Evolutionary conservation across 306 rosid species (phyloP).

Genomic region (Bauhinia variegata): DNA sequence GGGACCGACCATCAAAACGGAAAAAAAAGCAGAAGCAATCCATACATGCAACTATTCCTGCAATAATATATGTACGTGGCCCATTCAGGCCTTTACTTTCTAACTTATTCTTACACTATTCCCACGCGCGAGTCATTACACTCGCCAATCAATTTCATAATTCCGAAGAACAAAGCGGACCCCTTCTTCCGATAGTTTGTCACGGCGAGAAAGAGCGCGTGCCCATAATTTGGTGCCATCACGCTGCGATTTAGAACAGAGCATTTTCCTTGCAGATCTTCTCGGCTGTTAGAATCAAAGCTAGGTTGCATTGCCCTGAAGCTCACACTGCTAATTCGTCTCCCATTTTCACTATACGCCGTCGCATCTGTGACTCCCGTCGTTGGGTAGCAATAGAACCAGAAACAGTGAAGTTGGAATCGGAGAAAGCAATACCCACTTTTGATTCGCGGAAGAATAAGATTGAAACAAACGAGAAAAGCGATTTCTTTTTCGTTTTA

Average conservation of each 20-base stretch:
- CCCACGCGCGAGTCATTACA: constrained; percentile 5
- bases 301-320: constrained; percentile 21
- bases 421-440: constrained; percentile 6
- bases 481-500: constrained; percentile 10
- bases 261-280: constrained; percentile 22
- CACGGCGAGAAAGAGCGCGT: constrained; percentile 14
- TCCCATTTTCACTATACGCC: background rate
- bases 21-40: too few relatives aligned
- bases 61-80: background rate
- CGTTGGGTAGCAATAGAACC: background rate
- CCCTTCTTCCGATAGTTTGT: background rate
- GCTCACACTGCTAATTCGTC: background rate
- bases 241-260: background rate
- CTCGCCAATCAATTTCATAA: constrained; percentile 25
- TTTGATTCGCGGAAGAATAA: background rate
- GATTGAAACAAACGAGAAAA: constrained; percentile 3
- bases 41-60: too few relatives aligned
- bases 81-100: background rate
- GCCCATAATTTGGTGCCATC: background rate
- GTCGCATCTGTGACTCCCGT: background rate
- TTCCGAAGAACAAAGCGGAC: constrained; percentile 2
- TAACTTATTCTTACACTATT: background rate
- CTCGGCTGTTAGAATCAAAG: constrained; percentile 44
- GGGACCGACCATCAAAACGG: too few relatives aligned
- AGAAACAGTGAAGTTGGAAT: background rate